Percentiles rank a stretch among this genome's conserved stretches.
Evolutionary conservation across 2,329 filamentous ascomycete species (phyloP).

Genomic region (Botryosphaeria dothidea): DNA sequence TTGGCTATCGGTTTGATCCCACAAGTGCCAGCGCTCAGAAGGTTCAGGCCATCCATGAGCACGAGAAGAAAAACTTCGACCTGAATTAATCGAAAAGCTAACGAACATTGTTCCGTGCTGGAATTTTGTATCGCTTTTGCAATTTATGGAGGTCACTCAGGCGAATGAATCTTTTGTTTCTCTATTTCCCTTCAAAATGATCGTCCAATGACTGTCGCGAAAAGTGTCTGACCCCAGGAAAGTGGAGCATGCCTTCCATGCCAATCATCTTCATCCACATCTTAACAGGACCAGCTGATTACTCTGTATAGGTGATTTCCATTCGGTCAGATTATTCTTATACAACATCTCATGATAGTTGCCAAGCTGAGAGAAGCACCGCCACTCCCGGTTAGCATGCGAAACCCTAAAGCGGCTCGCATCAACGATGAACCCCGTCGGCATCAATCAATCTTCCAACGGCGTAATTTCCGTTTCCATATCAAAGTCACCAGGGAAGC

Average conservation of each 20-base stretch:
- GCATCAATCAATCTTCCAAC: neutral
- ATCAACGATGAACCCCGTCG: neutral
- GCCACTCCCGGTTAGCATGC: neutral
- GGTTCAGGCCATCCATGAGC: slow-evolving; percentile 52
- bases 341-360: neutral
- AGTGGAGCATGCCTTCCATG: too few species aligned
- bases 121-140: too few species aligned
- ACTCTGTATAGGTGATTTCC: neutral
- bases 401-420: neutral
- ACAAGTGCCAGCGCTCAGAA: slow-evolving; percentile 61
- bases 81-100: neutral
- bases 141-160: too few species aligned
- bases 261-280: too few species aligned
- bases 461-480: neutral
- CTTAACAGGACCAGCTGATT: neutral
- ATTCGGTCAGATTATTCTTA: neutral
- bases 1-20: slow-evolving; percentile 78
- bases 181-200: too few species aligned
- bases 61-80: slow-evolving; percentile 39
- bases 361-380: neutral
- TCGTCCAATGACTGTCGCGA: too few species aligned
- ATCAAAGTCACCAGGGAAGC: neutral
- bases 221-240: too few species aligned
- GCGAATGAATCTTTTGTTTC: too few species aligned
- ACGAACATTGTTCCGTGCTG: too few species aligned